Evolutionary conservation across 116 monocot species (phyloP).

Genomic region (Papilionanthe hybrid): DNA sequence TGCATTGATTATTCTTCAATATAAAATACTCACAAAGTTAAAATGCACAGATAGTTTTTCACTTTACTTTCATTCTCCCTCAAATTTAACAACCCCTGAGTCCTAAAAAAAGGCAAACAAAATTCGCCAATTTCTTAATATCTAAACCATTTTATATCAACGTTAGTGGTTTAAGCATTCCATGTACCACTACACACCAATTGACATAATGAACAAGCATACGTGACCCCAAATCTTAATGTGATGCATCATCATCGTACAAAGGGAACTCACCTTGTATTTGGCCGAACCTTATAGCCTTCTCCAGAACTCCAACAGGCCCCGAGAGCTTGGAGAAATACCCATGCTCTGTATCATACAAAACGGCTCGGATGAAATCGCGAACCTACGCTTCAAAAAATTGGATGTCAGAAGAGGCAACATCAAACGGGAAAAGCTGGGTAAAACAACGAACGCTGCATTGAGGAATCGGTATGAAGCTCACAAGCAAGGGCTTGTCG

Average conservation of each 20-base stretch:
- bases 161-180: no score
- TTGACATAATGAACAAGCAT: background rate
- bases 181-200: background rate
- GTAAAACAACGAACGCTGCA: background rate
- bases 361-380: slow-evolving; percentile 72
- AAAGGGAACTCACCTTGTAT: slow-evolving; percentile 50
- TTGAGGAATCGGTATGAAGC: background rate
- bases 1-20: background rate
- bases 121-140: background rate
- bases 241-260: background rate
- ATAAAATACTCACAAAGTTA: background rate
- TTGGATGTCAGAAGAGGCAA: background rate
- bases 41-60: background rate
- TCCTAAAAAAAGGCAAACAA: background rate
- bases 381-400: slow-evolving; percentile 55
- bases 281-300: slow-evolving; percentile 77
- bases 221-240: background rate
- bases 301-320: slow-evolving; percentile 83
- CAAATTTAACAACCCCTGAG: background rate
- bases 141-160: background rate
- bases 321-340: slow-evolving; percentile 87
- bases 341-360: slow-evolving; percentile 81
- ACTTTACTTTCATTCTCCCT: background rate
- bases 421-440: background rate
- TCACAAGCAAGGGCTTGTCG: slow-evolving; percentile 54